These are phyloP conservation scores for Fusarium sp. DNA, from an alignment of 2,329 filamentous ascomycete genomes.

Conservation along the genomic window DNA sequence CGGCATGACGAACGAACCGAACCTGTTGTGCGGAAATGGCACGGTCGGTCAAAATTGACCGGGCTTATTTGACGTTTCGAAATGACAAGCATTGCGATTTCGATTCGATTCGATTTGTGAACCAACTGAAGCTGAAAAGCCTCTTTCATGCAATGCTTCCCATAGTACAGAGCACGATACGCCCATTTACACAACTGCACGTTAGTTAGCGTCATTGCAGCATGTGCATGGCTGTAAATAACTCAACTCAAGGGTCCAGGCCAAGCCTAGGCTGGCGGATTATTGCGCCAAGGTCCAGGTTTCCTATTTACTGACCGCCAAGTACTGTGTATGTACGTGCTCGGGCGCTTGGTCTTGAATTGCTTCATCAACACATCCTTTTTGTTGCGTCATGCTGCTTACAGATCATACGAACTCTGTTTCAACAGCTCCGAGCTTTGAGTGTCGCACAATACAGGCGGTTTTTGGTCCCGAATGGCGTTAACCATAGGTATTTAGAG, in stretches of 20 bases:
- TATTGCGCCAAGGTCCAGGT: neutral
- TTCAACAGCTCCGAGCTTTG: neutral
- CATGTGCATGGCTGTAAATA: constrained; percentile 25
- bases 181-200: constrained; percentile 8
- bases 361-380: neutral
- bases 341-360: constrained; percentile 9
- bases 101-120: constrained; percentile 23
- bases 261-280: neutral
- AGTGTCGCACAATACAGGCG: neutral
- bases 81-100: constrained; percentile 20
- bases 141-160: constrained; percentile 1
- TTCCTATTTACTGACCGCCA: constrained; percentile 33
- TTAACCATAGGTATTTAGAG: neutral
- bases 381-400: neutral
- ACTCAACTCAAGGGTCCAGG: constrained; percentile 35
- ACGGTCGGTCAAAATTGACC: constrained; percentile 21
- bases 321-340: neutral
- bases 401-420: constrained; percentile 18
- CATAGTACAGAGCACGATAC: constrained; percentile 10
- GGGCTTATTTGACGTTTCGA: constrained; percentile 12
- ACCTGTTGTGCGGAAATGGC: constrained; percentile 27
- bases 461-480: neutral
- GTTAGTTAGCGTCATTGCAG: constrained; percentile 19
- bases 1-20: constrained; percentile 41
- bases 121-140: neutral